A percentile compares a stretch with the other conserved stretches of the same genome.
These are phyloP conservation scores for Ascochyta pisi DNA, from an alignment of 2,329 filamentous ascomycete genomes.

Conservation along the genomic window DNA sequence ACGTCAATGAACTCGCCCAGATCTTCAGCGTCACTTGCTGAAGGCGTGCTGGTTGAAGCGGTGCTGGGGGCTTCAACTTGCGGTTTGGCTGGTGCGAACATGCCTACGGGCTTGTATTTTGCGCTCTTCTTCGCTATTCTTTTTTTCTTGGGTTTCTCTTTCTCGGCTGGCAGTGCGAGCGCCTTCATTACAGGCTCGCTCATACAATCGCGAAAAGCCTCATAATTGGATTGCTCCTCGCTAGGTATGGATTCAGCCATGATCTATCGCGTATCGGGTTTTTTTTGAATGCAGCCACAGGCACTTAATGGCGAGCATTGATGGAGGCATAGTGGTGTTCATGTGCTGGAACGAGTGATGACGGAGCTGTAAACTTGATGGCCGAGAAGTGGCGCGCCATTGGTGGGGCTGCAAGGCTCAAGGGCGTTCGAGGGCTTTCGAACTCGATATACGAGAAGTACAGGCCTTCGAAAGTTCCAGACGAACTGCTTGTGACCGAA, in stretches of 20 bases:
- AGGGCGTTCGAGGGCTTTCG: slow-evolving; percentile 22
- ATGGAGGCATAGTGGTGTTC: slow-evolving; percentile 22
- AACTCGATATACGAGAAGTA: slow-evolving; percentile 1
- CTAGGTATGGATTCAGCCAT: slow-evolving; percentile 44
- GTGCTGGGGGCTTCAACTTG: slow-evolving; percentile 2
- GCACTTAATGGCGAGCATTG: slow-evolving; percentile 9
- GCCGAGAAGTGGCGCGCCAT: slow-evolving; percentile 26
- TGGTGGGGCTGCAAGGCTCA: slow-evolving; percentile 18
- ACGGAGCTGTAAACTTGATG: slow-evolving; percentile 28
- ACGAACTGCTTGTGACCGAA: background rate
- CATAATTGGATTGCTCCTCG: slow-evolving; percentile 62
- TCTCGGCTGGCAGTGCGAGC: slow-evolving; percentile 55
- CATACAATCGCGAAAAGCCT: slow-evolving; percentile 76
- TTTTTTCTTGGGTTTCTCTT: slow-evolving; percentile 55
- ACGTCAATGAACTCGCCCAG: slow-evolving; percentile 80
- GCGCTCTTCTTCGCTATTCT: slow-evolving; percentile 40
- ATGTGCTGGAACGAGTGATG: slow-evolving; percentile 26
- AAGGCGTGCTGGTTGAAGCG: background rate
- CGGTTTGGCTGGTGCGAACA: slow-evolving; percentile 13
- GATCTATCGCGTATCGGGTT: background rate
- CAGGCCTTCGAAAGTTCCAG: background rate
- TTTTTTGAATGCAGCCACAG: background rate
- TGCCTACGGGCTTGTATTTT: slow-evolving; percentile 31
- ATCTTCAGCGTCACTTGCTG: slow-evolving; percentile 64
- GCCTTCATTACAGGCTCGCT: slow-evolving; percentile 72